Evolutionary conservation across 176 grass and related monocot species (phyloP).

Genomic region (Cenchrus purpureus): DNA sequence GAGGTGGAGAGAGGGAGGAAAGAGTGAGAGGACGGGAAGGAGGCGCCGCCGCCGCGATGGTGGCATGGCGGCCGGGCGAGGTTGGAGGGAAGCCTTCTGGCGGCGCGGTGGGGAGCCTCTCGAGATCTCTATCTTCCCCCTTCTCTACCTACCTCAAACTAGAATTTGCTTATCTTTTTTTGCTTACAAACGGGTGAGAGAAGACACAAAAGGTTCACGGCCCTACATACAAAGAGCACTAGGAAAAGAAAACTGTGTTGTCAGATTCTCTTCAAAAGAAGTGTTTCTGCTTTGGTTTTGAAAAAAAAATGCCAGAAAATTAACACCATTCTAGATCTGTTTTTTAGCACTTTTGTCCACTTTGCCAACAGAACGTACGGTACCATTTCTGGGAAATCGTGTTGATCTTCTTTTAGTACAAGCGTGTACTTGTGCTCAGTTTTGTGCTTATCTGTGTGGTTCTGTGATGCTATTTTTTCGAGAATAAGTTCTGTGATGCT

Average conservation of each 20-base stretch:
- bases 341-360: not conserved
- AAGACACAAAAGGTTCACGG: not conserved
- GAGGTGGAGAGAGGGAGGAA: too few species aligned
- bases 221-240: not conserved
- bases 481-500: not conserved
- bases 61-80: too few species aligned
- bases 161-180: not conserved
- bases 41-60: too few species aligned
- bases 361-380: not conserved
- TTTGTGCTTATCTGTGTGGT: conserved; percentile 18
- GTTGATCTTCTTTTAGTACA: conserved; percentile 20
- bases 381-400: not conserved
- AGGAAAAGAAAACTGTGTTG: not conserved
- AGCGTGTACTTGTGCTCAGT: not conserved
- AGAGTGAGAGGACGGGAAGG: too few species aligned
- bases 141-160: not conserved
- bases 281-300: not conserved
- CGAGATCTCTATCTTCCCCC: too few species aligned
- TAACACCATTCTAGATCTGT: not conserved
- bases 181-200: not conserved
- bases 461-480: not conserved
- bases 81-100: too few species aligned
- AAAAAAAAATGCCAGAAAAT: not conserved
- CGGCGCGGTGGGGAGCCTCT: too few species aligned
- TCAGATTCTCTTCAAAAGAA: conserved; percentile 19